These are phyloP conservation scores for Trichosporon ovoides DNA, from an alignment of 1,284 basidiomycete genomes.

Conservation along the genomic window DNA sequence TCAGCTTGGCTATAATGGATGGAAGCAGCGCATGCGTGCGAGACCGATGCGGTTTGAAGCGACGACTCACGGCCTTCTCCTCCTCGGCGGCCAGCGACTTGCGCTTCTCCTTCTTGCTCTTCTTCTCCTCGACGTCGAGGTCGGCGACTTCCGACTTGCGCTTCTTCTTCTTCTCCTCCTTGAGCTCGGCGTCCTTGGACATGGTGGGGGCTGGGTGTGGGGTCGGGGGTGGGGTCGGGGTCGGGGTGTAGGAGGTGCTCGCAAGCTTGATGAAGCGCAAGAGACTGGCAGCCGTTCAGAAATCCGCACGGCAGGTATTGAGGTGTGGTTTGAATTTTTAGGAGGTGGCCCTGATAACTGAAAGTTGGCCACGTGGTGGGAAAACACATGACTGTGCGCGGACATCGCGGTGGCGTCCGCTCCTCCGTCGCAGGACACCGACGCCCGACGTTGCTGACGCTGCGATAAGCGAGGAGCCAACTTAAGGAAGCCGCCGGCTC, in stretches of 20 bases:
- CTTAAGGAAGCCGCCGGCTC: conserved; percentile 2
- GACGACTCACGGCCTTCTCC: conserved; percentile 31
- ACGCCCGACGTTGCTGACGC: too few relatives aligned
- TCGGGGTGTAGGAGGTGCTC: neutral
- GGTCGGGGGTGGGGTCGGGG: conserved; percentile 10
- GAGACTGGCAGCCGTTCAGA: neutral
- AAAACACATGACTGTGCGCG: too few relatives aligned
- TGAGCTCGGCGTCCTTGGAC: conserved; percentile 46
- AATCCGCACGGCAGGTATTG: neutral
- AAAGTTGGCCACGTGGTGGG: neutral
- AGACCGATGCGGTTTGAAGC: too few relatives aligned
- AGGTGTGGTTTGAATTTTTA: neutral
- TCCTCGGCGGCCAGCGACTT: conserved; percentile 45
- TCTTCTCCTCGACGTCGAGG: conserved; percentile 41
- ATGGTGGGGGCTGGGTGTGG: conserved; percentile 28
- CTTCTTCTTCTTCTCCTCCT: conserved; percentile 51
- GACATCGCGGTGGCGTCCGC: neutral
- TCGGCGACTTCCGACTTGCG: conserved; percentile 48
- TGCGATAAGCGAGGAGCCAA: conserved; percentile 6
- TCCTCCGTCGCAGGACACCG: neutral
- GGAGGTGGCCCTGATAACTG: neutral
- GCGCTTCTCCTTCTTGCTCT: conserved; percentile 51
- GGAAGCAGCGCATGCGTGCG: neutral
- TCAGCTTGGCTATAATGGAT: neutral
- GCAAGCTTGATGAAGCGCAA: neutral